Percentiles rank a stretch among this genome's conserved stretches.
Evolutionary conservation across 139 green algal genomes (phyloP).

Genomic region (Micractinium conductrix): DNA sequence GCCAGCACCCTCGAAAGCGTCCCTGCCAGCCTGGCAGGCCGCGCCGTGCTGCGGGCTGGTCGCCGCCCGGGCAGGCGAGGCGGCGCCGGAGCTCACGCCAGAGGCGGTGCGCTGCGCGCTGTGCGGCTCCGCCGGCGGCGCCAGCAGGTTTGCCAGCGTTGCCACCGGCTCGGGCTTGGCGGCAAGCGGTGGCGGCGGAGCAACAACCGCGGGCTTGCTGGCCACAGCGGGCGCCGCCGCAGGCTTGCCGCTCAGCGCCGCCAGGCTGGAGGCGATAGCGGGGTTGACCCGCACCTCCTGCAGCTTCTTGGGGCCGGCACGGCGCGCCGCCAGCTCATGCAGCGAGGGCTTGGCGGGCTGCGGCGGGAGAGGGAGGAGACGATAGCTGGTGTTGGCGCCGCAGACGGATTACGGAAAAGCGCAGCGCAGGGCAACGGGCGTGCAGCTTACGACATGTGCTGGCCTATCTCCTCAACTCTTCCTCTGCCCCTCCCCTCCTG

Average conservation of each 20-base stretch:
- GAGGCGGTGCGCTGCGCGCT: not conserved
- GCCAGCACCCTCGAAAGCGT: not conserved
- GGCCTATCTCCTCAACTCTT: too few species aligned
- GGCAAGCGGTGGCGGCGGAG: not conserved
- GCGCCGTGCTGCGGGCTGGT: not conserved
- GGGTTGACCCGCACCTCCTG: slow-evolving; percentile 27
- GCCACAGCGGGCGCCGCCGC: not conserved
- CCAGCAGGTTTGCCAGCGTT: not conserved
- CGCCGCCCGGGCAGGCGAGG: not conserved
- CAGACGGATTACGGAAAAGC: too few species aligned
- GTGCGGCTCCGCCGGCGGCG: not conserved
- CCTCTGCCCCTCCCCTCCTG: not conserved
- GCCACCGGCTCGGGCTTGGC: not conserved
- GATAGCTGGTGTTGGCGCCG: too few species aligned
- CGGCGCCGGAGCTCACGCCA: not conserved
- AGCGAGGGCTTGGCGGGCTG: slow-evolving; percentile 27
- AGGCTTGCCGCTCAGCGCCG: slow-evolving; percentile 1
- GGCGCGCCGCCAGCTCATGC: slow-evolving; percentile 6
- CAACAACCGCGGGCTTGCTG: not conserved
- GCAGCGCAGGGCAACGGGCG: too few species aligned
- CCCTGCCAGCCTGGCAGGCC: not conserved
- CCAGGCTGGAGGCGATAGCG: slow-evolving; percentile 10
- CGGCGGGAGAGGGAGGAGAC: not conserved
- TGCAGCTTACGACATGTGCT: too few species aligned
- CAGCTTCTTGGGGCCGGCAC: slow-evolving; percentile 25